Base-by-base conservation (phyloP, 352 stramenopile genomes). In the Phytopythium kandeliae region DNA sequence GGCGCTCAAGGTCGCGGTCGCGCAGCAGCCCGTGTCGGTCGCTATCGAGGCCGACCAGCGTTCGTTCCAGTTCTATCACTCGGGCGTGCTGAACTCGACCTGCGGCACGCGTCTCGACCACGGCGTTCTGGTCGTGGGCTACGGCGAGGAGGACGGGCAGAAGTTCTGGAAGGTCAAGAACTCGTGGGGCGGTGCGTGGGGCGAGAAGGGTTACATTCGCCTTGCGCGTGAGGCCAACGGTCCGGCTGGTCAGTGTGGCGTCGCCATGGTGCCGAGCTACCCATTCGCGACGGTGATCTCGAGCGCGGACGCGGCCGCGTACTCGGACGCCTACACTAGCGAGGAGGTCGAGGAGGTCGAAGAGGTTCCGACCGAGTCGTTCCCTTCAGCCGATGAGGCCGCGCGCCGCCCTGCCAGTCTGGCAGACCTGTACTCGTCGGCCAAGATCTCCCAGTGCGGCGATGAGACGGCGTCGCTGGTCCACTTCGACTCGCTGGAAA, bases 141-240 rank as follows among this genome's bases (percentile, higher is more conserved):
- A 98, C 64, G 96, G 95, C 46, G 84, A 92, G 43, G 85, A 92
- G 41, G 76, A 95, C 31, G 85, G 80, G 16, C 67, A 71, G 9
- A 85, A 89, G 42, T 98, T 78, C 61, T 98, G 91, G 89, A 97
- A 97, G 60, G 86, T 99, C 10, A 98, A 98, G 71, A 99, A 99
- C 72, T 97, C 96, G 31, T 99, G 96, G 96, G 96, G 96, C 25
- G 63, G 65, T 4, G 71, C 59, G 17, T 99, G 94, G 94, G 96
- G 96, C 51, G 80, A 96, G 48, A 64, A 90, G 15, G 96, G 96
- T 30, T 98, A 97, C 81, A 96, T 99, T 40, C 78, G 76, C 17
- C 60, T 99, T 6, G 68, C 89, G 12, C 92, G 96, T 60, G 87
- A 83, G 28, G 57, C 62, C 2, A 67, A 72, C 37, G 52, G 62